Evolutionary conservation across 2,329 filamentous ascomycete genomes (phyloP), one percentile per base, ranked within the genome.

Genomic region (Blumeriella jaapii): DNA sequence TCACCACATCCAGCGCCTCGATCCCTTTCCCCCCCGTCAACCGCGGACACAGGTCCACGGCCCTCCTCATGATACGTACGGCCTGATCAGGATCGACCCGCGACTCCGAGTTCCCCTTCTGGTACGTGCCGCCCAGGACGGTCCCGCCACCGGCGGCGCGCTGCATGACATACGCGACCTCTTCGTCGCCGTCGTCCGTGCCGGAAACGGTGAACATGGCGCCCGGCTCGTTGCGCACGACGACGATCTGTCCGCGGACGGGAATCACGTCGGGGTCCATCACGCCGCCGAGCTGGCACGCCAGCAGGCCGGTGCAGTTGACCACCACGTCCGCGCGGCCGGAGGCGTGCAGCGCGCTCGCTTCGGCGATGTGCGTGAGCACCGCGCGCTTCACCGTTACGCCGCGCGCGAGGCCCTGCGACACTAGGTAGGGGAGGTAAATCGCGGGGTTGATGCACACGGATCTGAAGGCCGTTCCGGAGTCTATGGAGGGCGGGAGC

Each of bases 371-470:
- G 56, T 95, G 82, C n/a, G 61, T 59, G 29, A 87, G 59, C 1
- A 69, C 56, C 2, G 61, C 73, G 13, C 83, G 71, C 49, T 72
- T 70, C 51, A 89, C 63, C 1, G 74, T 63, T 5, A 82, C 80
- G 17, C 84, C 82, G 38, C 75, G 72, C 48, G 74, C 75, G 17
- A 82, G 67, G 56, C 84, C 93, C 60, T 91, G 78, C 0, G 82
- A 81, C 0, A 82, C 64, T 0, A 96, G 75, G 74, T 82, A 95
- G 3, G 83, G 75, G 2, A 95, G 73, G 60, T 95, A 96, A 39
- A 95, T 61, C 26, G 82, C 74, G 0, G 83, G 83, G 61, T 96
- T 95, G 57, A 95, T 89, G 61, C 87, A 95, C 25, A 94, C 78
- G 1, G 82, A 89, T 6, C 74, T 84, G 58, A 91, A 94, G 36